Evolutionary conservation across 139 green algal genomes (phyloP).

Genomic region (Picochlorum costavermella): DNA sequence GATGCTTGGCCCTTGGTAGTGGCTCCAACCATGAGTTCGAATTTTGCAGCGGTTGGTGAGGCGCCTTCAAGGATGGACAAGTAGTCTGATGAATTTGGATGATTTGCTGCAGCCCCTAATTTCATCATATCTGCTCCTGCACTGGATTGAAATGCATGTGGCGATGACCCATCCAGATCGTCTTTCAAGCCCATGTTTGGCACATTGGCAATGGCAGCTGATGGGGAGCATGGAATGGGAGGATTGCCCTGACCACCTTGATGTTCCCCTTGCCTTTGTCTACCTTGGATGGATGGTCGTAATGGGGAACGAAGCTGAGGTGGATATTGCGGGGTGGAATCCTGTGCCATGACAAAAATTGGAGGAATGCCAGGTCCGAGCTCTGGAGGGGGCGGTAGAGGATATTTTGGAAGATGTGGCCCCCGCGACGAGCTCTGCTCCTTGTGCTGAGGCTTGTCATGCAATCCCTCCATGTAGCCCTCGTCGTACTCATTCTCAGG

Average conservation of each 20-base stretch:
- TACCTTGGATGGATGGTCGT: slow-evolving; percentile 5
- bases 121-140: too few relatives aligned
- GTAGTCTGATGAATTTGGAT: too few relatives aligned
- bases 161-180: too few relatives aligned
- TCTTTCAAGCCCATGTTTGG: too few relatives aligned
- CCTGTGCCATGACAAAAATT: slow-evolving; percentile 34
- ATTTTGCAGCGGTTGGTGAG: not conserved
- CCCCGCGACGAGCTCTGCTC: slow-evolving; percentile 4
- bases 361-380: slow-evolving; percentile 13
- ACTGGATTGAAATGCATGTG: too few relatives aligned
- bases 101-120: too few relatives aligned
- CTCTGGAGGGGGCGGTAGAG: not conserved
- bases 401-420: slow-evolving; percentile 6
- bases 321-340: not conserved
- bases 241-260: too few relatives aligned
- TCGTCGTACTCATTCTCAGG: not conserved
- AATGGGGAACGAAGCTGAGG: slow-evolving; percentile 22
- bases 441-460: not conserved
- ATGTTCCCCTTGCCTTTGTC: not conserved
- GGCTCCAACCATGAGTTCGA: not conserved
- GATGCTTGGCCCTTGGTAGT: not conserved
- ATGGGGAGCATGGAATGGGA: too few relatives aligned
- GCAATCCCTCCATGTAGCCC: not conserved
- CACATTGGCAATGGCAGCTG: too few relatives aligned
- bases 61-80: not conserved